Evolutionary conservation across 2,329 filamentous ascomycete species (phyloP), one percentile per base, ranked within the genome.

Genomic region (Knufia petricola): DNA sequence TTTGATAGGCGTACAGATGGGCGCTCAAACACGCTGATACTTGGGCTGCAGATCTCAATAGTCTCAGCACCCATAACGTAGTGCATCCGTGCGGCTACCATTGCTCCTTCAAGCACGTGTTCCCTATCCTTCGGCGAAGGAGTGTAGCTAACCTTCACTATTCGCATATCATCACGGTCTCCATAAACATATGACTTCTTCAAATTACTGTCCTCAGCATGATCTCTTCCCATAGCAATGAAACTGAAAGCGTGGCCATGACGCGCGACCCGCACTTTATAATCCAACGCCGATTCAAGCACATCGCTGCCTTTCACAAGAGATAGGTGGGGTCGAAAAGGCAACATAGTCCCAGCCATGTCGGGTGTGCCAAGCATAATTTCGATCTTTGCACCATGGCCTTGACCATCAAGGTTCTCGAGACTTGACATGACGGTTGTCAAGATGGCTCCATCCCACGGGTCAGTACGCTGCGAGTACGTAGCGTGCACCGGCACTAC

Each of bases 341-440:
- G 77, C 77, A 1, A 6, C 2, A 28, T n/a, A 12, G 45, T n/a
- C 9, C 21, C 4, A 3, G 20, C 30, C 3, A 39, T 3, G 4
- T 48, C 37, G 10, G 49, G 9, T 15, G 38, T 49, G 19, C 50
- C 23, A 23, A 54, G 47, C 15, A 78, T 78, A 8, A 81, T 73
- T 70, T 95, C 88, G 23, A 95, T 71, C 64, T 94, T 94, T 42
- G 76, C 74, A 32, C 90, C 90, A 59, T 95, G 87, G 50, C 87
- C 87, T 36, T 81, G 73, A 4, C 78, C 78, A 62, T 95, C 87
- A 0, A 89, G 72, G 57, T 95, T 84, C 55, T 94, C 85, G 57
- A 89, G 87, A 47, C 85, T 80, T 37, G 75, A 78, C 54, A 86
- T 82, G 15, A 89, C 81, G 3, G 79, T 77, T 0, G 89, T 95